These are phyloP conservation scores for Monilinia fructicola DNA, from an alignment of 2,329 filamentous ascomycete species.

Conservation along the genomic window DNA sequence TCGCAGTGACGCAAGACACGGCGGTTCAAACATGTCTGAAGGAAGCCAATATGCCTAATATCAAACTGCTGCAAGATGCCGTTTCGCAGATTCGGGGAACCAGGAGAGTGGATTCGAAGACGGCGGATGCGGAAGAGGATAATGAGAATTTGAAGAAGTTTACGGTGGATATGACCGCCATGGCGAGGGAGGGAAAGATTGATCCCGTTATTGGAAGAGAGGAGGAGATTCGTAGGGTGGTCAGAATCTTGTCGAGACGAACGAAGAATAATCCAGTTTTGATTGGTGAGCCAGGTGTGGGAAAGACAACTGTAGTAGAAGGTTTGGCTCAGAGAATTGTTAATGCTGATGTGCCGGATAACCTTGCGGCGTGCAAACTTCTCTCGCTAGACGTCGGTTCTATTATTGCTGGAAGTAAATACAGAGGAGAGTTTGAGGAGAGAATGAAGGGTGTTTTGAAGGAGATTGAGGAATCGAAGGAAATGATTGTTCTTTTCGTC, in stretches of 20 bases:
- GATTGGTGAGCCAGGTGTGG: constrained; percentile 96
- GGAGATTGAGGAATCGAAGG: constrained; percentile 90
- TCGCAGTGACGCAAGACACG: constrained; percentile 75
- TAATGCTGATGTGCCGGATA: constrained; percentile 94
- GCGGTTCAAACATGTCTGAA: constrained; percentile 71
- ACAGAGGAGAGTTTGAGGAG: constrained; percentile 97
- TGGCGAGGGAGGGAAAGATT: constrained; percentile 96
- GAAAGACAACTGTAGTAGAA: constrained; percentile 97
- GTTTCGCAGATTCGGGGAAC: constrained; percentile 89
- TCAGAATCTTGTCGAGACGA: constrained; percentile 86
- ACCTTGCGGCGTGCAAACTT: constrained; percentile 88
- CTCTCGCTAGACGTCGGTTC: constrained; percentile 94
- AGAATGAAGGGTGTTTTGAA: constrained; percentile 99
- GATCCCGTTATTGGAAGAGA: constrained; percentile 96
- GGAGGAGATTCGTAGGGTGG: constrained; percentile 88
- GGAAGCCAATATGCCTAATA: constrained; percentile 87
- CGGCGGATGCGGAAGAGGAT: constrained; percentile 87
- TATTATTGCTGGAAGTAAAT: constrained; percentile 95
- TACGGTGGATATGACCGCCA: constrained; percentile 95
- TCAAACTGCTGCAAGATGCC: constrained; percentile 87
- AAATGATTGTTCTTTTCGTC: constrained; percentile 96
- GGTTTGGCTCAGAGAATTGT: constrained; percentile 93
- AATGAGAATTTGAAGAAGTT: constrained; percentile 97
- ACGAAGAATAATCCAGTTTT: constrained; percentile 99
- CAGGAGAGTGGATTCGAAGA: constrained; percentile 91